Percentiles rank a stretch among this genome's conserved stretches.
These are phyloP conservation scores for Pichia sp. DNA, from an alignment of 1,139 yeast genomes.

Conservation along the genomic window DNA sequence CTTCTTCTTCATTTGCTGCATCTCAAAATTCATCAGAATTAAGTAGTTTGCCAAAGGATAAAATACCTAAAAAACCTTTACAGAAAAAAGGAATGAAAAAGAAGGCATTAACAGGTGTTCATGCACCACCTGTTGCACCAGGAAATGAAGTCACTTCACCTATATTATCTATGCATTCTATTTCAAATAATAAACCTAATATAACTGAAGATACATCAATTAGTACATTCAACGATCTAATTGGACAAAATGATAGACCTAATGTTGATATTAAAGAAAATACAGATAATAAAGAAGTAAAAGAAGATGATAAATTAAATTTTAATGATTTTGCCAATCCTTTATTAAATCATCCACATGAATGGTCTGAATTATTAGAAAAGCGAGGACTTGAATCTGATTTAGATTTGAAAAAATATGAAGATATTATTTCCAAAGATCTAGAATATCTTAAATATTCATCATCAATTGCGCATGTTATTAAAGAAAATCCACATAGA, in stretches of 20 bases:
- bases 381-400: constrained; percentile 40
- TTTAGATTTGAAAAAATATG: constrained; percentile 50
- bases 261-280: too few species aligned
- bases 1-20: too few species aligned
- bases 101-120: constrained; percentile 12
- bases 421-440: constrained; percentile 52
- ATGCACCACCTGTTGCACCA: background rate
- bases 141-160: background rate
- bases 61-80: constrained; percentile 12
- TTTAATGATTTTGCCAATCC: constrained; percentile 1
- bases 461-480: constrained; percentile 1
- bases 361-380: constrained; percentile 53
- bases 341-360: constrained; percentile 19
- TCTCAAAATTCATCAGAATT: too few species aligned
- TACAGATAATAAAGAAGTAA: too few species aligned
- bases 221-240: too few species aligned
- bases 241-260: too few species aligned
- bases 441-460: constrained; percentile 23
- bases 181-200: background rate
- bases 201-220: too few species aligned
- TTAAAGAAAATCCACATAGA: constrained; percentile 14
- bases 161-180: background rate
- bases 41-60: constrained; percentile 4
- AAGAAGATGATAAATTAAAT: background rate
- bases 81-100: constrained; percentile 16